Percentiles rank a stretch among this genome's conserved stretches.
These are phyloP conservation scores for Eutreptiella sp. DNA, from an alignment of 208 protist species.

Conservation along the genomic window DNA sequence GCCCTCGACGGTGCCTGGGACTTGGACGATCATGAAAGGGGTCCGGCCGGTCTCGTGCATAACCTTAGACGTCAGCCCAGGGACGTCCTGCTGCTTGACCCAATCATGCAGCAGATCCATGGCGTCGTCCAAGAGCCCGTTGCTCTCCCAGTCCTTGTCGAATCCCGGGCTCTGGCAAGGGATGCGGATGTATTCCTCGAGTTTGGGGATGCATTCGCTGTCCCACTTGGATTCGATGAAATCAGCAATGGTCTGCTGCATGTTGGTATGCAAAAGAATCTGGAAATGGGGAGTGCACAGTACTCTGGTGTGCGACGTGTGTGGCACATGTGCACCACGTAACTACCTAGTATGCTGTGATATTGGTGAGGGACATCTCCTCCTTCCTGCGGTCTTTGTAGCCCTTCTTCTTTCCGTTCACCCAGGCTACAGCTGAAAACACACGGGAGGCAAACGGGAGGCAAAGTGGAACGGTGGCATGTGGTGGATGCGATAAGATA, in stretches of 20 bases:
- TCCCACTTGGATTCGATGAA: slow-evolving; percentile 69
- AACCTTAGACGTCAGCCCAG: slow-evolving; percentile 63
- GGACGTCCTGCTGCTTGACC: slow-evolving; percentile 63
- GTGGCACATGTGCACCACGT: too few relatives aligned
- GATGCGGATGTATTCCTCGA: slow-evolving; percentile 79
- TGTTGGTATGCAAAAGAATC: too few relatives aligned
- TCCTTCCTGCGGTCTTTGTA: too few relatives aligned
- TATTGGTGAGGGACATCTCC: too few relatives aligned
- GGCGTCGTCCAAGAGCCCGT: slow-evolving; percentile 74
- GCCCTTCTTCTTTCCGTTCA: too few relatives aligned
- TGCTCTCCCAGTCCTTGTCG: slow-evolving; percentile 70
- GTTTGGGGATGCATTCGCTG: slow-evolving; percentile 54
- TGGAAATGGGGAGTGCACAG: too few relatives aligned
- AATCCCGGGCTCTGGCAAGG: slow-evolving; percentile 85
- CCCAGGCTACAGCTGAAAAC: too few relatives aligned
- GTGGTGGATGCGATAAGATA: too few relatives aligned
- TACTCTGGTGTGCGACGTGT: too few relatives aligned
- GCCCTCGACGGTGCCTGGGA: slow-evolving; percentile 50
- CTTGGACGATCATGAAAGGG: slow-evolving; percentile 71
- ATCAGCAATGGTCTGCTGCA: slow-evolving; percentile 32
- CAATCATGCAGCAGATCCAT: slow-evolving; percentile 71
- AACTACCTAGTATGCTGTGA: too few relatives aligned
- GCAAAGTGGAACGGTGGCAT: too few relatives aligned
- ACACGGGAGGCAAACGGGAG: too few relatives aligned
- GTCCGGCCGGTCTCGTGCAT: slow-evolving; percentile 59